These are phyloP conservation scores for Plantago elongata DNA, from an alignment of 257 asterid species.

Conservation along the genomic window DNA sequence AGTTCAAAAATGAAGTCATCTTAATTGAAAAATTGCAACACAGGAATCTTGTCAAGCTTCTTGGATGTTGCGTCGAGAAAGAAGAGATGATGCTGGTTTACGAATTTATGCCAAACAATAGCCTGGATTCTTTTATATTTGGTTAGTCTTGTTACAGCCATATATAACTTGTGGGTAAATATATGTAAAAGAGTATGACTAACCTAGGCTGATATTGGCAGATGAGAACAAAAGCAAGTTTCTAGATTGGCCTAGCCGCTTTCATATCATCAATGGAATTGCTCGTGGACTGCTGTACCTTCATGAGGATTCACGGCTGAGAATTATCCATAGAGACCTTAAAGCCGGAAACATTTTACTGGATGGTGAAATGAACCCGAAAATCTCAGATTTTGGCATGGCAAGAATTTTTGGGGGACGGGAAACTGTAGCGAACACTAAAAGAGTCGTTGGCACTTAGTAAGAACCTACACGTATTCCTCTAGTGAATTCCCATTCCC, in stretches of 20 bases:
- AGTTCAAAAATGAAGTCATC: conserved; percentile 25
- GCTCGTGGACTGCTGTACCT: conserved; percentile 25
- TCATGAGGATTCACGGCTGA: conserved; percentile 22
- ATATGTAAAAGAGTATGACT: background rate
- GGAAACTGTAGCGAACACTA: conserved; percentile 21
- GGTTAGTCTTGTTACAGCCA: conserved; percentile 11
- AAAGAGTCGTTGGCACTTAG: conserved; percentile 21
- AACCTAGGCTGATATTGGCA: conserved; percentile 8
- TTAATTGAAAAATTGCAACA: conserved; percentile 20
- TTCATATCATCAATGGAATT: conserved; percentile 20
- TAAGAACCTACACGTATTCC: background rate
- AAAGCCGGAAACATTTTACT: conserved; percentile 19
- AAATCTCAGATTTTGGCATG: conserved; percentile 22
- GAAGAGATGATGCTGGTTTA: conserved; percentile 20
- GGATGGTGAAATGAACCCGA: conserved; percentile 20
- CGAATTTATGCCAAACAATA: conserved; percentile 23
- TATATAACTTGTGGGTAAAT: background rate
- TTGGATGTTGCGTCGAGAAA: conserved; percentile 19
- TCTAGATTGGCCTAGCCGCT: conserved; percentile 25
- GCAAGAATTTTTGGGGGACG: conserved; percentile 22
- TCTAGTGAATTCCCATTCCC: background rate
- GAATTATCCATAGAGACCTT: conserved; percentile 14
- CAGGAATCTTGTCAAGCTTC: conserved; percentile 24
- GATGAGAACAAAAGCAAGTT: conserved; percentile 16
- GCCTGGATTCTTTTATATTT: conserved; percentile 17